Evolutionary conservation across 2,329 filamentous ascomycete species (phyloP), one percentile per base, ranked within the genome.

Genomic region (Cercospora berteroae): DNA sequence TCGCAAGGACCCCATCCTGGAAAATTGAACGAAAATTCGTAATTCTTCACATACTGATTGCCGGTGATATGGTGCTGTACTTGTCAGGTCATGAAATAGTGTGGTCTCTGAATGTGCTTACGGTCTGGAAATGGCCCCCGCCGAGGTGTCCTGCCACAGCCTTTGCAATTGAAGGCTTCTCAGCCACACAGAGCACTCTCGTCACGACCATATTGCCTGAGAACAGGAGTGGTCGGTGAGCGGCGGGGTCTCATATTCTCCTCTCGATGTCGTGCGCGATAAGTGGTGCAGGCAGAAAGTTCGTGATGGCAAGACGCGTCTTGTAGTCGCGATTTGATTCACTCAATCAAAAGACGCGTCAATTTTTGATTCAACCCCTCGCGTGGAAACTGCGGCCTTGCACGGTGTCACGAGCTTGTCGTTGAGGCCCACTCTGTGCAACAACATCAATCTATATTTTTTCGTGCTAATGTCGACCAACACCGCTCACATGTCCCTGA

Each of bases 141-240:
- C 91, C 91, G 29, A 99, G 86, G 83, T 98, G 94, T 66, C 89
- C 87, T 44, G 95, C 92, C 60, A 99, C 94, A 42, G 94, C 93
- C 80, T 95, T 97, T 66, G 95, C 93, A 70, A 99, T 97, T 50
- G 94, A 96, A 39, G 93, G 93, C 85, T 99, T 94, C 80, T 94
- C 90, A 68, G 90, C 91, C 72, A 94, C 90, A 77, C 90, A 93
- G 63, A 94, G 83, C 67, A 93, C 87, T 74, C 85, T 87, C 64
- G 78, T 79, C 68, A 63, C 66, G 31, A 77, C 77, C 81, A 82
- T 82, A 33, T 64, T 62, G 67, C 44, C 67, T 52, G n/a, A 44
- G 29, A 25, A 60, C 59, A 64, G 55, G 50, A 5, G 29, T 27
- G 6, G 44, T 33, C 18, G 18, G 29, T 18, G 42, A 16, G 18